Base-by-base conservation (phyloP, 176 grass and related monocot genomes). In the Avena sativa region DNA sequence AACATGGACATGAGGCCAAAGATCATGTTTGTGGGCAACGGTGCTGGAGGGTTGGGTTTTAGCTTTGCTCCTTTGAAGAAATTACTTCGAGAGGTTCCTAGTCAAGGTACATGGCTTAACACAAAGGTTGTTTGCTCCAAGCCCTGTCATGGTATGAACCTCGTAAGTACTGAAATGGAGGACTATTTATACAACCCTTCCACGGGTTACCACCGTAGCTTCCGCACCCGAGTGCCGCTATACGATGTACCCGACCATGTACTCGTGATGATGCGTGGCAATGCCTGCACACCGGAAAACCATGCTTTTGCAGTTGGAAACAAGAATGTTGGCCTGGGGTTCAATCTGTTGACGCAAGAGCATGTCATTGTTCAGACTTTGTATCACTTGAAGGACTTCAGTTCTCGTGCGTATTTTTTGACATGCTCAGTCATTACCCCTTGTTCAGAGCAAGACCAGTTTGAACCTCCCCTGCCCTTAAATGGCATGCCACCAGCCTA, bases 61-160 rank as follows among this genome's bases (percentile, higher is more conserved):
- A 66, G 63, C 6, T 66, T 66, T 66, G 63, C 63, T 66, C 63
- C 63, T 26, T 32, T 66, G 4, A 12, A 26, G 13, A 66, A 66
- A 32, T 66, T 66, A 6, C 63, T 66, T 32, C 26, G 0, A 32
- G 26, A 66, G 26, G 63, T 26, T 66, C 26, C 63, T 66, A 66
- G 63, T 66, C 63, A 66, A 32, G 63, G 26, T 32, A 66, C 63
- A 32, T 66, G 63, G 26, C 62, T 65, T 65, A 26, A 32, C 25
- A 65, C 62, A 14, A 65, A 32, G 62, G 62, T 65, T 5, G 63
- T 66, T 66, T 66, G 63, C 63, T 66, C 63, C 26, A 66, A 32
- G 63, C 63, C 63, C 15, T 66, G 26, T 5, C 63, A 66, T 66
- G 63, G 63, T 14, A 66, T 66, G 63, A 66, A 66, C 63, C 63